Percentiles rank a stretch among this genome's conserved stretches.
Conservation (phyloP, 768 basidiomycete genomes). For the Cystofilobasidium capitatum region DNA sequence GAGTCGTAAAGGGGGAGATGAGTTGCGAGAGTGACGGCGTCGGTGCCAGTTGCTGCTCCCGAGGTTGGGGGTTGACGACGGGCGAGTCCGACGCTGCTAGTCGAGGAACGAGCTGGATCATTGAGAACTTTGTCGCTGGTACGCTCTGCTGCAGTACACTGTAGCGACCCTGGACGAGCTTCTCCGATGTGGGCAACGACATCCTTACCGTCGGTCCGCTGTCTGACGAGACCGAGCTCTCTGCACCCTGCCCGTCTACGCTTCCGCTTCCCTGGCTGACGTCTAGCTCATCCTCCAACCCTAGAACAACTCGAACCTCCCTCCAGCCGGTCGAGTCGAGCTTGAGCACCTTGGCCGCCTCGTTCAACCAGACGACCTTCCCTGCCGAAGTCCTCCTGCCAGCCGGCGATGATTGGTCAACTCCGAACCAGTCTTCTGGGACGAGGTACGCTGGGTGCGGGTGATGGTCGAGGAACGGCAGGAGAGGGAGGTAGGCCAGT, state of each 20-base stretch:
- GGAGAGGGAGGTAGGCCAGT: not conserved
- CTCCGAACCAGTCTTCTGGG: not conserved
- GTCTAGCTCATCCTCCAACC: not conserved
- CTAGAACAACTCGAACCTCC: not conserved
- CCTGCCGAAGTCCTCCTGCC: not conserved
- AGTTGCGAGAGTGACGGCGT: no score
- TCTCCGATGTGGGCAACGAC: not conserved
- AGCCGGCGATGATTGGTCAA: no score
- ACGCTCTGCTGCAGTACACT: not conserved
- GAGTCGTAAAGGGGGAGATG: no score
- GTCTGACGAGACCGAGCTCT: not conserved
- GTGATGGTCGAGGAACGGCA: constrained; percentile 2
- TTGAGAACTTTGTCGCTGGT: not conserved
- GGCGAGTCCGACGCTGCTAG: no score
- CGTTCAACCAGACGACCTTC: not conserved
- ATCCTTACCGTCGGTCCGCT: not conserved
- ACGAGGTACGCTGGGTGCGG: not conserved
- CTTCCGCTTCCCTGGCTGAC: not conserved
- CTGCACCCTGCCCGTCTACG: no score
- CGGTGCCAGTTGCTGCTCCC: no score
- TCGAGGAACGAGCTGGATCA: constrained; percentile 1
- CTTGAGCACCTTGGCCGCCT: not conserved
- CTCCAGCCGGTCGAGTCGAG: not conserved
- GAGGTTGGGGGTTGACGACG: not conserved
- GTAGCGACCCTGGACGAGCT: not conserved